Evolutionary conservation across 768 basidiomycete species (phyloP).

Genomic region (Lactarius vividus): DNA sequence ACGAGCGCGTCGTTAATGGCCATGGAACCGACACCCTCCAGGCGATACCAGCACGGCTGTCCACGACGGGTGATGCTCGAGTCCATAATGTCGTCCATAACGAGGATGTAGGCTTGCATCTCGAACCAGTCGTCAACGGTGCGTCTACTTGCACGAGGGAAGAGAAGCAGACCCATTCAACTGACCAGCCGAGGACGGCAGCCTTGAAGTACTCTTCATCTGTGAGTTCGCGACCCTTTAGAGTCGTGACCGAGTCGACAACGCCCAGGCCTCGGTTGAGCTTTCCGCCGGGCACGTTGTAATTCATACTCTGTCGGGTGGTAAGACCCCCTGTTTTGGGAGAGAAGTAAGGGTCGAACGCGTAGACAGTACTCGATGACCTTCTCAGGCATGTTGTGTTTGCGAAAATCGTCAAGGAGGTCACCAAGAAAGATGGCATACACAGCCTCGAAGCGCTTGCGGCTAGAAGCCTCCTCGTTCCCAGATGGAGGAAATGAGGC

Average conservation of each 20-base stretch:
- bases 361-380: conserved; percentile 81
- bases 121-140: conserved; percentile 33
- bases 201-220: conserved; percentile 89
- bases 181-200: conserved; percentile 90
- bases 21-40: conserved; percentile 68
- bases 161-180: conserved; percentile 72
- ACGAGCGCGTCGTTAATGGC: conserved; percentile 97
- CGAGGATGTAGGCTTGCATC: conserved; percentile 98
- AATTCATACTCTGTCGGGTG: conserved; percentile 67
- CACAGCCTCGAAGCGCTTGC: conserved; percentile 66
- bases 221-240: conserved; percentile 63
- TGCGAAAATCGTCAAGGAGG: conserved; percentile 62
- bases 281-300: conserved; percentile 96
- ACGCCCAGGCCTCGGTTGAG: conserved; percentile 95
- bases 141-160: background rate
- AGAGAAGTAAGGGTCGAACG: conserved; percentile 42
- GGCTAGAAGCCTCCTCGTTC: conserved; percentile 33
- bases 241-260: conserved; percentile 87
- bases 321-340: background rate
- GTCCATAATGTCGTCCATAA: conserved; percentile 98
- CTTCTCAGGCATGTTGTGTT: conserved; percentile 77
- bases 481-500: background rate
- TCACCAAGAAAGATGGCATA: conserved; percentile 74
- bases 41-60: conserved; percentile 92
- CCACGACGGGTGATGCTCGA: conserved; percentile 89